A percentile compares a stretch with the other conserved stretches of the same genome.
phyloP scores from a whole-genome alignment of 2,329 filamentous ascomycete species.

The Alternaria alternata region DNA sequence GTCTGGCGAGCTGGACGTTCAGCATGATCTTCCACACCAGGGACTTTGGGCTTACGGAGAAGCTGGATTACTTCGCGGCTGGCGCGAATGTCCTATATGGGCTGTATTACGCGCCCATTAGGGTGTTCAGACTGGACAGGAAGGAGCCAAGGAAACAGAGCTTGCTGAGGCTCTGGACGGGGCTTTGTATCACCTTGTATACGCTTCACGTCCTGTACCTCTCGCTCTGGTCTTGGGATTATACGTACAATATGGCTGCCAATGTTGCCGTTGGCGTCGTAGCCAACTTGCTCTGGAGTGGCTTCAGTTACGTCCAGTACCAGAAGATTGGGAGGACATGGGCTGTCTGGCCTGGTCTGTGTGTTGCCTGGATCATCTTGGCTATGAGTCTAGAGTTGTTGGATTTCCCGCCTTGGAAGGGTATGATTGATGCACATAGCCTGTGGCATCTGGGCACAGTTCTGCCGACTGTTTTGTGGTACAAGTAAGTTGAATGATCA shows the following conservation, averaged over 20 bases:
- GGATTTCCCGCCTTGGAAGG: constrained; percentile 86
- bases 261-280: constrained; percentile 84
- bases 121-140: constrained; percentile 83
- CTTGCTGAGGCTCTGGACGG: constrained; percentile 77
- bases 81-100: constrained; percentile 91
- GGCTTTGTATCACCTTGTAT: constrained; percentile 75
- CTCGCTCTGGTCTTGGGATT: constrained; percentile 88
- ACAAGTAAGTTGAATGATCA: constrained; percentile 73
- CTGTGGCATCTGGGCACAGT: constrained; percentile 97
- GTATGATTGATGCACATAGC: constrained; percentile 89
- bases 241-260: constrained; percentile 97
- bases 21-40: constrained; percentile 92
- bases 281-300: constrained; percentile 85
- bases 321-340: constrained; percentile 74
- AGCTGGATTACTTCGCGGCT: constrained; percentile 94
- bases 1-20: constrained; percentile 83
- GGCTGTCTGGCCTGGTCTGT: constrained; percentile 88
- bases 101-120: constrained; percentile 82
- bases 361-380: constrained; percentile 88
- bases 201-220: constrained; percentile 81
- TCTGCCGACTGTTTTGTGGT: constrained; percentile 86
- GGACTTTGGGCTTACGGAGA: constrained; percentile 86
- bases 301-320: constrained; percentile 81
- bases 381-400: constrained; percentile 96
- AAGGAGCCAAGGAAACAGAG: constrained; percentile 58